Base-by-base conservation (phyloP, 371 early-diverging fungal genomes). In the Umbelopsis sp. region DNA sequence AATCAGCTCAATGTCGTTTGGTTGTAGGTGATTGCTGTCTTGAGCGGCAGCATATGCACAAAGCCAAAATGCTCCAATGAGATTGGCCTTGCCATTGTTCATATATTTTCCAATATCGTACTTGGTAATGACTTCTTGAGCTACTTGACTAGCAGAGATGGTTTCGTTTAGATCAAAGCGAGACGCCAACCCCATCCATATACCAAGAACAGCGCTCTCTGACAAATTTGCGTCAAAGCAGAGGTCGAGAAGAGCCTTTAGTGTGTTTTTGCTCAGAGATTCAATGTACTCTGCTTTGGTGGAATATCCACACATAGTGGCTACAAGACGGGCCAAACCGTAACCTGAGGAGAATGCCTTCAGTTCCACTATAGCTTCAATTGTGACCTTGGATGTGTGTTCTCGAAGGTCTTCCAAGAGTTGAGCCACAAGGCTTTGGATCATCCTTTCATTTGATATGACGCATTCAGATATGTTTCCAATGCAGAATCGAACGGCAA, bases 341-440 rank as follows among this genome's bases (percentile, higher is more conserved):
- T 83, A 86, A 1, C 88, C 88, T 16, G 76, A 74, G 8, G 86
- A 83, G 73, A 85, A 86, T 3, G 81, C 74, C 4, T 77, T 70
- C 1, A 80, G 67, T 52, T 81, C 79, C 6, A 80, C 71, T 10
- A 78, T 68, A 0, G 73, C 72, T 65, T 81, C 84, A 7, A 78
- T 73, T 16, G 66, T 69, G 29, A 76, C 70, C 29, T 50, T 67
- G 12, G 70, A 71, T 0, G 0, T 57, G 0, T 64, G 46, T 2
- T 12, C 32, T 0, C 65, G 65, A 4, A 72, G 72, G 22, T 73
- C 44, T 18, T 76, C 66, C 5, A 78, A 50, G 18, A 78, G 38
- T 1, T 65, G 63, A 8, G 70, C 62, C 11, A 74, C 52, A 2
- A 81, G 20, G 0, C 62, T 65, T 6, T 53, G 68, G 18, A 74